Base-by-base conservation (phyloP, 176 grass and related monocot species). In the Musa beccarii region DNA sequence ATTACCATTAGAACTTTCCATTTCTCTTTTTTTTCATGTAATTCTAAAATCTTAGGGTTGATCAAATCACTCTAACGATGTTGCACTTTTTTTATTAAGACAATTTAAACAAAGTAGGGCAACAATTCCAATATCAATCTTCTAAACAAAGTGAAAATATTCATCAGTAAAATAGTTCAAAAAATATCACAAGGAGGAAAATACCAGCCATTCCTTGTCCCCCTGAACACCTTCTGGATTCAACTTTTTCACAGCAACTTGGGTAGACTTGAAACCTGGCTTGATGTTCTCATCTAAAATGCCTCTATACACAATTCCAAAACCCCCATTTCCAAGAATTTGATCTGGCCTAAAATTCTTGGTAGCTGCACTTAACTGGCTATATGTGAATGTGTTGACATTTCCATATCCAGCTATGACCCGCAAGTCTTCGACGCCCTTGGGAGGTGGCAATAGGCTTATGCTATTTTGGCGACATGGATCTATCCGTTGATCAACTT, bases 181-280 rank as follows among this genome's bases (percentile, higher is more conserved):
- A 59, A n/a, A 21, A 62, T 3, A 24, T 11, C 9, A 71, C 11
- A 2, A 16, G 7, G 22, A 24, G 20, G 21, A 23, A 23, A 53
- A 22, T 74, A 74, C 72, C 72, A 74, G 51, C 72, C 72, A 74
- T 74, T 74, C 72, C 72, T 74, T 74, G 72, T 74, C 72, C 13
- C 72, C 72, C 52, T 74, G 72, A 28, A 74, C 52, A 24, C 72
- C 72, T 28, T 74, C 53, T 74, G 53, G 53, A 53, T 74, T 74
- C 23, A 74, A 29, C 72, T 53, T 22, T 21, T 74, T 74, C 22
- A 74, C 72, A 54, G 72, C 72, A 25, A 74, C 72, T 74, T 74
- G 52, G 22, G 25, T 74, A 53, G 53, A 74, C 53, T 57, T 56
- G 53, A 74, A 74, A 59, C 72, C 23, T 43, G 24, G 53, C 54